These are phyloP conservation scores for Litchi chinensis DNA, from an alignment of 345 rosid genomes.

Conservation along the genomic window DNA sequence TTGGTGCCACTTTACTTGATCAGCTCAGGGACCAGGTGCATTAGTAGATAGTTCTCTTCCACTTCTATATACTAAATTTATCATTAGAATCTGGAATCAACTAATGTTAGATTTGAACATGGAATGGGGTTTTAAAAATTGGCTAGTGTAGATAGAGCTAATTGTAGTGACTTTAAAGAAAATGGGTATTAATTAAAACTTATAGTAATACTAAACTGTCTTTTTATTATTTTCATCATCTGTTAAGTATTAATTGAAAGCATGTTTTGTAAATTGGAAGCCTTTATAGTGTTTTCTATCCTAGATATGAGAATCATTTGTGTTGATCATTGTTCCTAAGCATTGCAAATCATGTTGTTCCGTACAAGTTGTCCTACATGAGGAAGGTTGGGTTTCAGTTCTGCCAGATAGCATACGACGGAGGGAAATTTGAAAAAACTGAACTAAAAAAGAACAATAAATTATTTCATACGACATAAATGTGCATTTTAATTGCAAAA, in stretches of 20 bases:
- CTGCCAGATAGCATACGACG: not conserved
- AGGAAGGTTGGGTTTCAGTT: not conserved
- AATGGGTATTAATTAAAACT: not conserved
- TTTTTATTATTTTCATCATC: not conserved
- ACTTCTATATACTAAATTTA: not conserved
- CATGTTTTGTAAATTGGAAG: not conserved
- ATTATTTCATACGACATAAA: not conserved
- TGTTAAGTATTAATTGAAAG: not conserved
- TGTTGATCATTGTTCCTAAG: not conserved
- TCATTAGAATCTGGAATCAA: not conserved
- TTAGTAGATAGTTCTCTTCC: not conserved
- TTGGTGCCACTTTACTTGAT: slow-evolving; percentile 90
- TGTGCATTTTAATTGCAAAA: not conserved
- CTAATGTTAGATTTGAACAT: not conserved
- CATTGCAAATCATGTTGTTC: not conserved
- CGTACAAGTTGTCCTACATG: not conserved
- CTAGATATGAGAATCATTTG: not conserved
- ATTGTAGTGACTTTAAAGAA: not conserved
- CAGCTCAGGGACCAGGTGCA: slow-evolving; percentile 95
- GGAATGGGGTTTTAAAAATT: not conserved
- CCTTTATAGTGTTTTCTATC: not conserved
- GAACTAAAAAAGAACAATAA: not conserved
- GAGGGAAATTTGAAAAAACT: not conserved
- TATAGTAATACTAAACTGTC: not conserved
- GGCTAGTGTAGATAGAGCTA: not conserved